Evolutionary conservation across 768 basidiomycete genomes (phyloP).

Genomic region (Mycena floridula): DNA sequence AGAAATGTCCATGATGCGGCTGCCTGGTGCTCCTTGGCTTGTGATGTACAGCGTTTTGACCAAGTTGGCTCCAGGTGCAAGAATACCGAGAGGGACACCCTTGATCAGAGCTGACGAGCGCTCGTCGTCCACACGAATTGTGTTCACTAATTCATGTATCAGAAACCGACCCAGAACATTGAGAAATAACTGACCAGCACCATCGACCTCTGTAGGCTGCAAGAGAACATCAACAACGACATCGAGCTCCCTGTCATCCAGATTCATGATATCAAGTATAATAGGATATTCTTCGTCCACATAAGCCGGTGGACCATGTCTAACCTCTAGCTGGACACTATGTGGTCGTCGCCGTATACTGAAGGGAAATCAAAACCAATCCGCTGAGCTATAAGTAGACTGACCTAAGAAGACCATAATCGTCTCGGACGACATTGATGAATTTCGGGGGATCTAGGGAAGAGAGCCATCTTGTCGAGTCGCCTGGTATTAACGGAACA

Average conservation of each 20-base stretch:
- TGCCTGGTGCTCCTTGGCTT: slow-evolving; percentile 57
- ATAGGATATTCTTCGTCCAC: slow-evolving; percentile 81
- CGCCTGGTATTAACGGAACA: slow-evolving; percentile 42
- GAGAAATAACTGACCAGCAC: slow-evolving; percentile 42
- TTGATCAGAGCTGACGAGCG: slow-evolving; percentile 71
- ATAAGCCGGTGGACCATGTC: slow-evolving; percentile 65
- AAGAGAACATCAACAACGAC: slow-evolving; percentile 69
- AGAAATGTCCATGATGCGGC: slow-evolving; percentile 77
- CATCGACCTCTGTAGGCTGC: slow-evolving; percentile 74
- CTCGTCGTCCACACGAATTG: slow-evolving; percentile 54
- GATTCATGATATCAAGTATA: slow-evolving; percentile 59
- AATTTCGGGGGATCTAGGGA: slow-evolving; percentile 49
- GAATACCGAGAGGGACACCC: slow-evolving; percentile 57
- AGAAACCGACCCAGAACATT: background rate
- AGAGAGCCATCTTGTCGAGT: slow-evolving; percentile 47
- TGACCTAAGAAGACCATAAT: slow-evolving; percentile 42
- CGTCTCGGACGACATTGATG: slow-evolving; percentile 42
- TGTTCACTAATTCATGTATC: slow-evolving; percentile 39
- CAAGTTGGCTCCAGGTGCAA: slow-evolving; percentile 51
- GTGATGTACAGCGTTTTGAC: slow-evolving; percentile 60
- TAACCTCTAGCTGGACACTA: slow-evolving; percentile 44
- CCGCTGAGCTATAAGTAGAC: slow-evolving; percentile 15
- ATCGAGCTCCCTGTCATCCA: slow-evolving; percentile 64
- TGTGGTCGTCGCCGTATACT: slow-evolving; percentile 66
- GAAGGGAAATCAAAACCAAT: slow-evolving; percentile 2